A percentile compares a stretch with the other conserved stretches of the same genome.
Conservation (phyloP, 768 basidiomycete species). For the Boletus eberwhitei region DNA sequence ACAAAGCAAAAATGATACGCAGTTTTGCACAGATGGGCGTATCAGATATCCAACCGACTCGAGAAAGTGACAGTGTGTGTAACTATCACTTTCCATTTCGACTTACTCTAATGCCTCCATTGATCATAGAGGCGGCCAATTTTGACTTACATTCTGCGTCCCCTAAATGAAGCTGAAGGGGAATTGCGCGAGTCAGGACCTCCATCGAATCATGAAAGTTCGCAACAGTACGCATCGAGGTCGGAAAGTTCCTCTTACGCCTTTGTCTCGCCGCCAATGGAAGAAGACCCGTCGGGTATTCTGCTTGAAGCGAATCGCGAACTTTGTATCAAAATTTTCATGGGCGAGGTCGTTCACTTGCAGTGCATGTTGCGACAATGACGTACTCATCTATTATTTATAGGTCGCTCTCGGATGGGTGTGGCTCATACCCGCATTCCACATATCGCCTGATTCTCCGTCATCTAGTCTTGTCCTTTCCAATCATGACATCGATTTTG, state of each 20-base stretch:
- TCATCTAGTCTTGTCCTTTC: constrained; percentile 41
- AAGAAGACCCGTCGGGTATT: constrained; percentile 38
- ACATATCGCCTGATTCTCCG: constrained; percentile 55
- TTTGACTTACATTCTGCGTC: constrained; percentile 43
- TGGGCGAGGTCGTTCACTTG: constrained; percentile 54
- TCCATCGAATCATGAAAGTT: neutral
- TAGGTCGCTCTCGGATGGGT: constrained; percentile 81
- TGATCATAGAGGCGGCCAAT: constrained; percentile 37
- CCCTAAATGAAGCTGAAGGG: constrained; percentile 29
- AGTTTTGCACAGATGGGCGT: constrained; percentile 65
- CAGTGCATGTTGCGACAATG: neutral
- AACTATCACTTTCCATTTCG: neutral
- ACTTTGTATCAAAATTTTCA: constrained; percentile 66
- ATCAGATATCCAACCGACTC: constrained; percentile 12
- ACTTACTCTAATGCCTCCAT: neutral
- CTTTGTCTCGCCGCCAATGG: neutral
- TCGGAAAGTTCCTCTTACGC: constrained; percentile 2
- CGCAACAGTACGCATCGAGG: neutral
- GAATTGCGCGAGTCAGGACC: constrained; percentile 30
- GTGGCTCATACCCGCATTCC: constrained; percentile 85
- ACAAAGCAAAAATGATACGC: constrained; percentile 73
- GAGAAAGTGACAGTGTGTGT: constrained; percentile 13
- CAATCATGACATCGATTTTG: constrained; percentile 71
- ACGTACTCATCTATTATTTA: neutral
- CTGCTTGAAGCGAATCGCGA: constrained; percentile 66